phyloP scores from a whole-genome alignment of 441 rosid species.

The Manihot esculenta region DNA sequence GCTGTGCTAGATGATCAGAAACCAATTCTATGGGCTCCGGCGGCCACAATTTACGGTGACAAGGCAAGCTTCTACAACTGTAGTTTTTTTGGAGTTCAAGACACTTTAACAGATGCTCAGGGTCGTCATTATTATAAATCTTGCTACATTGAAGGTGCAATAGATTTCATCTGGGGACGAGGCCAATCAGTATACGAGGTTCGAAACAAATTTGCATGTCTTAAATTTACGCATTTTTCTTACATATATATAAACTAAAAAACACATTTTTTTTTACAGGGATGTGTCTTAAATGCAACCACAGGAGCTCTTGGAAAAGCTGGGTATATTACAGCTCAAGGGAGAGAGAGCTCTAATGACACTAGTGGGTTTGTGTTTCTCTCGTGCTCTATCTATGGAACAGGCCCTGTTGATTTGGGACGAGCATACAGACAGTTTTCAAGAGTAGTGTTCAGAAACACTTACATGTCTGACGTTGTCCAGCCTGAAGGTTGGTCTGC shows the following conservation, averaged over 20 bases:
- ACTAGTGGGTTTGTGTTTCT: slow-evolving; percentile 45
- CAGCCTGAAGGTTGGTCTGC: slow-evolving; percentile 49
- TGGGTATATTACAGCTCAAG: slow-evolving; percentile 54
- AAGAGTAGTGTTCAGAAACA: slow-evolving; percentile 39
- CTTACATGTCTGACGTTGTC: slow-evolving; percentile 27
- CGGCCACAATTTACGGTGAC: slow-evolving; percentile 36
- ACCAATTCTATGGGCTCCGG: slow-evolving; percentile 35
- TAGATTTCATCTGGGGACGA: slow-evolving; percentile 59
- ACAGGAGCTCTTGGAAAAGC: background rate
- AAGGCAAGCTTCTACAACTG: slow-evolving; percentile 43
- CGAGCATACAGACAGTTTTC: slow-evolving; percentile 47
- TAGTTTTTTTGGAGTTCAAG: slow-evolving; percentile 41
- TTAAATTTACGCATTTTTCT: too few species aligned
- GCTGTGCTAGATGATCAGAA: background rate
- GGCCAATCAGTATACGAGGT: slow-evolving; percentile 52
- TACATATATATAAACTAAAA: too few species aligned
- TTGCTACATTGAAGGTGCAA: slow-evolving; percentile 51
- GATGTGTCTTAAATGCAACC: slow-evolving; percentile 21
- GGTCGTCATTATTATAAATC: slow-evolving; percentile 49
- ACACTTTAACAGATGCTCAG: slow-evolving; percentile 37
- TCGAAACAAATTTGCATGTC: too few species aligned
- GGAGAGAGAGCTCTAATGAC: slow-evolving; percentile 8
- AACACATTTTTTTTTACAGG: slow-evolving; percentile 22
- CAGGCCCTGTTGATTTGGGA: slow-evolving; percentile 35
- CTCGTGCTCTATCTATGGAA: slow-evolving; percentile 30